Percentiles rank a stretch among this genome's conserved stretches.
phyloP scores from a whole-genome alignment of 768 basidiomycete species.

The Neoboletus subvelutipes region DNA sequence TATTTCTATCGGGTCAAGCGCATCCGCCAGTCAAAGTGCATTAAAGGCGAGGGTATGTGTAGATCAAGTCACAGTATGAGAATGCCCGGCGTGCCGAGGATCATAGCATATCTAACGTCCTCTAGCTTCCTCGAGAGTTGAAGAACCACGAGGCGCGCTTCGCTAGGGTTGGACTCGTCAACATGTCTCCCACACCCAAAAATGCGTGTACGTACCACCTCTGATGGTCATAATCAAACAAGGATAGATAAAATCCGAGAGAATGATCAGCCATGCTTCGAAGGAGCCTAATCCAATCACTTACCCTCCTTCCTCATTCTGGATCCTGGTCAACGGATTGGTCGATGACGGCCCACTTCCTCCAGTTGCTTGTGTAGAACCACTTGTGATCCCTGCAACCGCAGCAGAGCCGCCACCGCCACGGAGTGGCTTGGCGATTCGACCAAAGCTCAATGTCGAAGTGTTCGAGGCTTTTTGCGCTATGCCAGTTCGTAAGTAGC shows the following conservation, averaged over 20 bases:
- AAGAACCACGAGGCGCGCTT: conserved; percentile 96
- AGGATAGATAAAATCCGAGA: conserved; percentile 13
- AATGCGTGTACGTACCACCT: conserved; percentile 31
- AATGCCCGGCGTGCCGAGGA: conserved; percentile 13
- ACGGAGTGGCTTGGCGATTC: conserved; percentile 95
- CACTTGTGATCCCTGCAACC: conserved; percentile 40
- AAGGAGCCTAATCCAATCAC: conserved; percentile 30
- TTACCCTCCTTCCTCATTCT: conserved; percentile 78
- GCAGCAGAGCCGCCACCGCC: conserved; percentile 76
- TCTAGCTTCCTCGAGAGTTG: conserved; percentile 64
- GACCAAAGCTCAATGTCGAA: conserved; percentile 79
- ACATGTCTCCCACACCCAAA: conserved; percentile 16
- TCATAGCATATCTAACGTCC: conserved; percentile 12
- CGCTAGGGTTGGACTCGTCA: conserved; percentile 47
- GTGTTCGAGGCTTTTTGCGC: conserved; percentile 78
- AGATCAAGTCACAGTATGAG: conserved; percentile 29
- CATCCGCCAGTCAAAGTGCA: conserved; percentile 16
- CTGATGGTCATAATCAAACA: conserved; percentile 26
- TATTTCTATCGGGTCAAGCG: conserved; percentile 13
- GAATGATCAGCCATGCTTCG: conserved; percentile 18
- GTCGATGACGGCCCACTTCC: conserved; percentile 49
- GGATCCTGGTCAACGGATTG: conserved; percentile 69
- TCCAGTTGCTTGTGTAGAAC: conserved; percentile 39
- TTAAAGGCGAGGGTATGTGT: conserved; percentile 30
- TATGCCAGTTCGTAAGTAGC: conserved; percentile 32